Evolutionary conservation across 169 alveolate species (phyloP).

Genomic region (Perkinsus marinus): DNA sequence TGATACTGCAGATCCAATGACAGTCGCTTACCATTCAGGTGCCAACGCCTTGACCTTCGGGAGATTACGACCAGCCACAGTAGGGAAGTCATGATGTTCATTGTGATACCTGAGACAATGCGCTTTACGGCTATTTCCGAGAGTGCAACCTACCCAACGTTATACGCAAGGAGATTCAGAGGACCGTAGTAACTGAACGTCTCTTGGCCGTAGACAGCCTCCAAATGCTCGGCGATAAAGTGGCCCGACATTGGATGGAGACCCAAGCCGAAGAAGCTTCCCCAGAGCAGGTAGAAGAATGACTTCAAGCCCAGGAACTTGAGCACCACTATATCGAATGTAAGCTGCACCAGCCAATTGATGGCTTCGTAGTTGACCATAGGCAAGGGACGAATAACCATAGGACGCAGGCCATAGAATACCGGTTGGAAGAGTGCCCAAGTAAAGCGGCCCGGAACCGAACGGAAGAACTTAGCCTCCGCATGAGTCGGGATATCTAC

Average conservation of each 20-base stretch:
- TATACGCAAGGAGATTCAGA: constrained; percentile 38
- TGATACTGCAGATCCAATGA: no score
- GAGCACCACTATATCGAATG: constrained; percentile 14
- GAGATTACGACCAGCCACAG: constrained; percentile 37
- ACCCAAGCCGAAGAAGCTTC: constrained; percentile 38
- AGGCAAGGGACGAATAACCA: constrained; percentile 26
- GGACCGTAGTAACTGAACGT: constrained; percentile 55
- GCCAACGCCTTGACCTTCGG: constrained; percentile 14
- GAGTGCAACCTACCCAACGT: constrained; percentile 29
- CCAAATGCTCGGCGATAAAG: constrained; percentile 61
- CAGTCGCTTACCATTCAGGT: neutral
- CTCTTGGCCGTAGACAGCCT: constrained; percentile 34
- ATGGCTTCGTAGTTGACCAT: constrained; percentile 21
- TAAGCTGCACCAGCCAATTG: constrained; percentile 23
- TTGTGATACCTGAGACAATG: constrained; percentile 32
- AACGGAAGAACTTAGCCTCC: constrained; percentile 36
- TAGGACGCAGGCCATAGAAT: constrained; percentile 43
- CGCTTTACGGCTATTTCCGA: neutral
- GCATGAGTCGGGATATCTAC: constrained; percentile 22
- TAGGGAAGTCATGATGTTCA: constrained; percentile 62
- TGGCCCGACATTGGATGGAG: constrained; percentile 52
- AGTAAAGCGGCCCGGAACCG: constrained; percentile 20
- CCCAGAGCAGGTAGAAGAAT: constrained; percentile 29
- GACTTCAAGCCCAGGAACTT: constrained; percentile 20
- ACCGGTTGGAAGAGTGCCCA: constrained; percentile 30